Conservation (phyloP, 148 eudicot species). For the Amaranthus hypochondriacus region DNA sequence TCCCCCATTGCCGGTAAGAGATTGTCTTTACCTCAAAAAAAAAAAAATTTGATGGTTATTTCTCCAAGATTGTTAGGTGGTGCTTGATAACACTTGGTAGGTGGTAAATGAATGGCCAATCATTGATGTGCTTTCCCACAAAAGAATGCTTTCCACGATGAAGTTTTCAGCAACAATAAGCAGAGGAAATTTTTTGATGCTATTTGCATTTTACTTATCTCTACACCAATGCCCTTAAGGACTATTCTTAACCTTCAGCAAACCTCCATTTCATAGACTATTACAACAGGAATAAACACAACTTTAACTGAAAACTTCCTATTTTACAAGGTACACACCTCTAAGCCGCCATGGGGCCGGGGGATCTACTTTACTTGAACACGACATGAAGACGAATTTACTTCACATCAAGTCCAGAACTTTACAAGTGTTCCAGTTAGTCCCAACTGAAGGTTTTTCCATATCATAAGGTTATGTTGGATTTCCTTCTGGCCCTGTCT, state of each 20-base stretch:
- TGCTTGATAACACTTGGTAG: too few relatives aligned
- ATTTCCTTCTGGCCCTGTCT: constrained; percentile 36
- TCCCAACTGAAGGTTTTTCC: constrained; percentile 21
- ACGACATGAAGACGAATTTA: background rate
- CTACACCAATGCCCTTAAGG: background rate
- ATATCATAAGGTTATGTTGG: constrained; percentile 37
- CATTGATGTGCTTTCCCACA: background rate
- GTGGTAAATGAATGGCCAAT: background rate
- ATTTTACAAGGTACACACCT: constrained; percentile 3
- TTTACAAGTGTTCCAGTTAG: constrained; percentile 7
- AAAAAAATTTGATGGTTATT: too few relatives aligned
- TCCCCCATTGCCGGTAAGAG: too few relatives aligned
- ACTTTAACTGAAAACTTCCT: background rate
- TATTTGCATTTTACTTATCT: background rate
- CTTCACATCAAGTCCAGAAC: background rate
- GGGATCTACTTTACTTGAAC: background rate
- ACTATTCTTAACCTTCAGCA: background rate
- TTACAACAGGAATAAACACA: background rate
- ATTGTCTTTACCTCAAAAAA: too few relatives aligned
- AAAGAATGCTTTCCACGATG: background rate
- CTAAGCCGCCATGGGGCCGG: background rate
- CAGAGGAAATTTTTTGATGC: background rate
- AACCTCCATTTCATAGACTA: background rate
- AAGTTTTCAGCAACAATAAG: background rate
- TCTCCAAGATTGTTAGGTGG: too few relatives aligned